Evolutionary conservation across 2,329 filamentous ascomycete genomes (phyloP).

Genomic region (Emericellopsis cladophorae): DNA sequence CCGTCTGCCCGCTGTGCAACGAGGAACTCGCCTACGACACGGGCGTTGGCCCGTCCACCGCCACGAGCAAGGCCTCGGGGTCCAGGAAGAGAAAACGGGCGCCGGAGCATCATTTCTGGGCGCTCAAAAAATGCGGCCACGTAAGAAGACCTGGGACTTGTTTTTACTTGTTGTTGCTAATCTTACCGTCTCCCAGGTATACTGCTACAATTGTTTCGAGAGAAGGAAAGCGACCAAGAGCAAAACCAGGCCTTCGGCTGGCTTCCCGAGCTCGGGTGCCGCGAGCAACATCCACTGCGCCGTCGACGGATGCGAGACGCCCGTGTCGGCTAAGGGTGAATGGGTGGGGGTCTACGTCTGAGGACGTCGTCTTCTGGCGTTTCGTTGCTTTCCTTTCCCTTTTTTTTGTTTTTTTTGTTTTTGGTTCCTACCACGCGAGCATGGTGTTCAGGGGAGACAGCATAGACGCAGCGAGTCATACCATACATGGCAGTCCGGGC

Average conservation of each 20-base stretch:
- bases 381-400: no score
- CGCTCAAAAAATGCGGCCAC: slow-evolving; percentile 82
- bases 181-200: slow-evolving; percentile 32
- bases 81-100: slow-evolving; percentile 29
- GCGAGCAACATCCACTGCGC: slow-evolving; percentile 32
- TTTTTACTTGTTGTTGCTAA: not conserved
- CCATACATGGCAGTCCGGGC: not conserved
- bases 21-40: slow-evolving; percentile 68
- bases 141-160: slow-evolving; percentile 39
- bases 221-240: slow-evolving; percentile 30
- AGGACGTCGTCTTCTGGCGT: no score
- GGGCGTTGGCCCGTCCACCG: no score
- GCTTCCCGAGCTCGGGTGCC: slow-evolving; percentile 22
- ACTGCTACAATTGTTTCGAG: slow-evolving; percentile 49
- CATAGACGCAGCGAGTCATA: no score
- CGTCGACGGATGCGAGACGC: slow-evolving; percentile 42
- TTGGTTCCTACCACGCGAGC: not conserved
- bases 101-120: slow-evolving; percentile 79
- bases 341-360: slow-evolving; percentile 45
- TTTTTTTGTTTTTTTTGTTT: not conserved
- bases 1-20: slow-evolving; percentile 79
- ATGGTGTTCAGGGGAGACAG: not conserved
- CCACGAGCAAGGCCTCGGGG: no score
- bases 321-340: slow-evolving; percentile 37
- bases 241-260: slow-evolving; percentile 14